phyloP scores from a whole-genome alignment of 139 green algal species.

The Micractinium conductrix region DNA sequence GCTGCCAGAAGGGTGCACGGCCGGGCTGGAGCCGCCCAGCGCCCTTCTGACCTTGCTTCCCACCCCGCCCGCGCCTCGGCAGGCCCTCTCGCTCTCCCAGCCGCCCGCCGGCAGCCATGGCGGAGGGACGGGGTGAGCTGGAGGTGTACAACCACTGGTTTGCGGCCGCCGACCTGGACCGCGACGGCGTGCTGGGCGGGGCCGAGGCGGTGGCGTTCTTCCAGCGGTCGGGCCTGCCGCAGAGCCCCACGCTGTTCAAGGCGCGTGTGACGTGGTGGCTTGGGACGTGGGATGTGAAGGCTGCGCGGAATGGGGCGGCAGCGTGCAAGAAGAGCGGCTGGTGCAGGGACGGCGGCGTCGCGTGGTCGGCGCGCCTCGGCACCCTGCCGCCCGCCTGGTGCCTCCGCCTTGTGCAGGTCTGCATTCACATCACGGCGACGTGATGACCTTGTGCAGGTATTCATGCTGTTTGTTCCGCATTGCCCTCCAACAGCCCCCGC shows the following conservation, averaged over 20 bases:
- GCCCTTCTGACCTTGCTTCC: not conserved
- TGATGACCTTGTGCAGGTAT: not conserved
- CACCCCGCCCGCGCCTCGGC: not conserved
- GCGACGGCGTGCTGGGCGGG: constrained; percentile 26
- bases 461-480: not conserved
- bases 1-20: not conserved
- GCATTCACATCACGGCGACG: not conserved
- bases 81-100: not conserved
- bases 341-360: too few relatives aligned
- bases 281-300: not conserved
- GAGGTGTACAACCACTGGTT: constrained; percentile 62
- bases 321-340: not conserved
- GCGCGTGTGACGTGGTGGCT: constrained; percentile 15
- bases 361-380: too few relatives aligned
- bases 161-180: constrained; percentile 42
- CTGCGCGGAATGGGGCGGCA: not conserved
- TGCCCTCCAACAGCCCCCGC: not conserved
- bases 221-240: constrained; percentile 63
- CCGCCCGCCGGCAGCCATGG: constrained; percentile 25
- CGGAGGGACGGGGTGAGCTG: constrained; percentile 40
- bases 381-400: too few relatives aligned
- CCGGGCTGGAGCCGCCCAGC: too few relatives aligned
- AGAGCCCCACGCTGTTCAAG: constrained; percentile 79
- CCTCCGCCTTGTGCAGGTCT: too few relatives aligned
- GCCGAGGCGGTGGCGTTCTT: constrained; percentile 90